Base-by-base conservation (phyloP, 208 protist species). In the Leishmania turanica region DNA sequence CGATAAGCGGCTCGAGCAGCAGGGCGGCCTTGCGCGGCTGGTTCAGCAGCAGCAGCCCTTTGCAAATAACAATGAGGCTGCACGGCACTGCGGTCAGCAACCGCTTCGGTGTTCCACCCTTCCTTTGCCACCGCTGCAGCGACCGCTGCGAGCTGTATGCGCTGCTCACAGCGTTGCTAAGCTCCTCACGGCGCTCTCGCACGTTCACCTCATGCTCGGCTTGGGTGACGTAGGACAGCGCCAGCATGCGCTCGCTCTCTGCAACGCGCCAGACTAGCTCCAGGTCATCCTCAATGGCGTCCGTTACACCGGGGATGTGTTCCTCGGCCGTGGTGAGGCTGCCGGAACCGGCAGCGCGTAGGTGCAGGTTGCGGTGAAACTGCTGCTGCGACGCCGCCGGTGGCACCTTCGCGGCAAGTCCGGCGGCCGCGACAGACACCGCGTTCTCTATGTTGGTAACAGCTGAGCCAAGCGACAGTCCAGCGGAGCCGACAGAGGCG, bases 141-240 rank as follows among this genome's bases (percentile, higher is more conserved):
- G 89, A 89, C 65, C 87, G 88, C 84, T 96, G 92, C n/a, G 94
- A 94, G 49, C 91, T 93, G 81, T 97, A 97, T 49, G 94, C 94
- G 80, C 85, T 91, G 81, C 86, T 96, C 15, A 96, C 94, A 13
- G 94, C 94, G 84, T 97, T 87, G 84, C 88, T 96, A 42, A 97
- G 84, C 88, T 96, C 86, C 65, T 89, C 82, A 56, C 91, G 85
- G 2, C 92, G 94, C 73, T 90, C 80, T 3, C 76, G 86, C 53
- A 97, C 91, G 80, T 97, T 97, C 21, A 97, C 92, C 83, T 97
- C 94, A 78, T 96, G 91, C 75, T 97, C 92, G 17, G 94, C 94
- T 79, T 95, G 88, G 3, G 84, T 88, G 17, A 97, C 92, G 64
- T 89, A 95, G 42, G 91, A 88, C 66, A 97, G 87, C 45, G 94